Evolutionary conservation across 2,329 filamentous ascomycete genomes (phyloP), one percentile per base, ranked within the genome.

Genomic region (Lecanoromycetidae sp.): DNA sequence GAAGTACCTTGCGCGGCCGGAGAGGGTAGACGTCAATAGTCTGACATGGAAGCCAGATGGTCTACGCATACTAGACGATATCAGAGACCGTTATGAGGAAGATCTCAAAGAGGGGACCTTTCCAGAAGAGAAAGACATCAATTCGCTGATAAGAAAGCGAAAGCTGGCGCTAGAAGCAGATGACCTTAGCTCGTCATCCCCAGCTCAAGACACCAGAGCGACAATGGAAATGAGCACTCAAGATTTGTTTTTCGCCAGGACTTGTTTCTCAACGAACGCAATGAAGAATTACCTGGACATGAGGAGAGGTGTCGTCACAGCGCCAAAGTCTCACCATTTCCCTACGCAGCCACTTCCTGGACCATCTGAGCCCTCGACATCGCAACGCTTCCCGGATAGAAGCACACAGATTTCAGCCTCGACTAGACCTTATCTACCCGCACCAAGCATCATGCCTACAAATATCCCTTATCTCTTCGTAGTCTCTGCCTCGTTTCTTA

Each of bases 211-310:
- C 22, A n/a, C 22, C 13, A 30, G 13, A 5, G 13, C 17, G 10
- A 9, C 29, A 4, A 30, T 29, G 3, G 12, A 22, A 48, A 10
- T 5, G 55, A 54, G 23, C 20, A 35, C 29, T 2, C 25, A 43
- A 34, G 48, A 12, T 36, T 13, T 10, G 32, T 42, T 13, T 57
- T 60, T 1, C 45, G 13, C 26, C 43, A 26, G 33, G 52, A 19
- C 41, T 27, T 68, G 70, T 54, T 68, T 67, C 52, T 65, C 64
- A 22, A 61, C 43, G 1, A 61, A 60, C 7, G 68, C 70, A 3
- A 55, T 77, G 25, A 62, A 68, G 4, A 69, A 66, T 23, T 78
- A 75, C 53, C 71, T 77, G 63, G 62, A 69, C 41, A 59, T 71
- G 6, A 66, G 69, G 45, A 67, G 70, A 20, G 54, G 53, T 26